Evolutionary conservation across 352 stramenopile genomes (phyloP), one percentile per base, ranked within the genome.

Genomic region (Elongisporangium prolatum): DNA sequence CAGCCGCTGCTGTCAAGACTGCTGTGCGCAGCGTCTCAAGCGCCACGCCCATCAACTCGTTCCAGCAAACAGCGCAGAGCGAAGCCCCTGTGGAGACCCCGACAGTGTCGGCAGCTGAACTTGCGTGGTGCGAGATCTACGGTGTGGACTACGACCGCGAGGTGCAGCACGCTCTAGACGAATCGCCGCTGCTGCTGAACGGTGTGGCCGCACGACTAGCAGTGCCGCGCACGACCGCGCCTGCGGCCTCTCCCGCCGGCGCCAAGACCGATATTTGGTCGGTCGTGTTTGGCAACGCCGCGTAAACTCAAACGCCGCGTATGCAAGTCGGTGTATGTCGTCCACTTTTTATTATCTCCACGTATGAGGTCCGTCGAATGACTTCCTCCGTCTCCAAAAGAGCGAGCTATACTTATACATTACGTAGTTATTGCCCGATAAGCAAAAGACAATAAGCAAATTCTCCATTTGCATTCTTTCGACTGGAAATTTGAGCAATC

Each of bases 51-150:
- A 52, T 62, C 21, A 74, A 69, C 18, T 68, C 71, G 53, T 63
- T 79, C 37, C 73, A 82, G 52, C 71, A 79, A 49, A 48, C 44
- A 48, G 54, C 54, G 40, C 54, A 59, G 44, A 48, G 17, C 44
- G 60, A 67, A 51, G 57, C 54, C 22, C 40, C 54, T 8, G 40
- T 54, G 14, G 61, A 22, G 18, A 52, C 69, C 21, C 65, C 64
- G 3, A 61, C 60, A 3, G 59, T 84, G 1, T 85, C 75, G 48
- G 59, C 69, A 59, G 76, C 68, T 22, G 80, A 91, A 50, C 76
- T 85, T 17, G 80, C 76, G 14, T 91, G 80, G 80, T 88, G 76
- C 64, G 78, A 91, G 59, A 73, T 91, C 49, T 91, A 91, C 57
- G 80, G 80, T 22, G 72, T 91, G 17, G 76, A 91, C 78, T 88